Evolutionary conservation across 176 grass and related monocot genomes (phyloP).

Genomic region (Puccinellia tenuiflora): DNA sequence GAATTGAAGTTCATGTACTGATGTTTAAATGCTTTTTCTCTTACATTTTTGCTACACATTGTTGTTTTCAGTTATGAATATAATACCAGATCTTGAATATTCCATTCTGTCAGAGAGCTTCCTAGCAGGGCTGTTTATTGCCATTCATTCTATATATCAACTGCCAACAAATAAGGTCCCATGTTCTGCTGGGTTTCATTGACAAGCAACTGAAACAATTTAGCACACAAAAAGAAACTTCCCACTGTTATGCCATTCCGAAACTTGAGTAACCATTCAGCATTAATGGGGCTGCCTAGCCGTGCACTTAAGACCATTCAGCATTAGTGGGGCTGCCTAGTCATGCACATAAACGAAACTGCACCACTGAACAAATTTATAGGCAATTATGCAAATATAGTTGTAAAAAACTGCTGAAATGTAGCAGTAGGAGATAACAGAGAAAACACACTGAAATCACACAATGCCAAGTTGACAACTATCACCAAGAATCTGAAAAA

Average conservation of each 20-base stretch:
- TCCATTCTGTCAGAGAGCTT: background rate
- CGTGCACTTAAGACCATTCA: background rate
- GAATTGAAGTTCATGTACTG: constrained; percentile 4
- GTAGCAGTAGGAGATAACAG: background rate
- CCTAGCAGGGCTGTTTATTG: background rate
- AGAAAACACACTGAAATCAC: background rate
- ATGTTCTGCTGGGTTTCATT: background rate
- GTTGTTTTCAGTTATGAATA: background rate
- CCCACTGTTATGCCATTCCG: background rate
- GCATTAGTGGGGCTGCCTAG: background rate
- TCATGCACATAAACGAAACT: background rate
- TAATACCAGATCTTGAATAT: background rate
- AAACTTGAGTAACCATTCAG: background rate
- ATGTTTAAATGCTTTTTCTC: background rate
- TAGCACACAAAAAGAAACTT: background rate
- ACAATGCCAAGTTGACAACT: background rate
- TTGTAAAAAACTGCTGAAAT: background rate
- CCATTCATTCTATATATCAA: constrained; percentile 4
- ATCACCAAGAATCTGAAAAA: background rate
- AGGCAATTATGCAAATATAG: background rate
- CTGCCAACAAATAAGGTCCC: background rate
- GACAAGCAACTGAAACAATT: background rate
- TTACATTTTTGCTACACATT: background rate
- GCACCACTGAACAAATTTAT: background rate
- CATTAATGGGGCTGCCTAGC: background rate